A percentile compares a stretch with the other conserved stretches of the same genome.
Conservation (phyloP, 2,329 filamentous ascomycete species). For the Penicillium sp. region DNA sequence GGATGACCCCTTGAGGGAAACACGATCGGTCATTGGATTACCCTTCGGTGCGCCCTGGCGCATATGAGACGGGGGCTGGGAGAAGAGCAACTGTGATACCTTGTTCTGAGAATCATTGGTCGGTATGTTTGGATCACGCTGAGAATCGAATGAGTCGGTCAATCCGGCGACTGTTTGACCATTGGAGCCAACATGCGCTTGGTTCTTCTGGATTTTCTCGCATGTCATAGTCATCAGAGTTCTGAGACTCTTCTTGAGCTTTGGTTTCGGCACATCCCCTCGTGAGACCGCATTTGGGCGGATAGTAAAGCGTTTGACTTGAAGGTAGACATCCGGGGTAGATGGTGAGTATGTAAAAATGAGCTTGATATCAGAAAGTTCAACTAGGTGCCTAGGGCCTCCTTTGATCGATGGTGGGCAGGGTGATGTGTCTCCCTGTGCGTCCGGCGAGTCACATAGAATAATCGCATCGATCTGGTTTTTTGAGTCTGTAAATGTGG, state of each 20-base stretch:
- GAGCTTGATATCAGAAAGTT: slow-evolving; percentile 34
- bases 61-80: slow-evolving; percentile 6
- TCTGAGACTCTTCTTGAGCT: slow-evolving; percentile 20
- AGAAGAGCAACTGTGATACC: slow-evolving; percentile 12
- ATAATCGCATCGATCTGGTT: slow-evolving; percentile 35
- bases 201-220: slow-evolving; percentile 7
- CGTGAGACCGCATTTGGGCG: slow-evolving; percentile 17
- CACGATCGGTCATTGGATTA: not conserved
- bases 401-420: slow-evolving; percentile 15
- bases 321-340: slow-evolving; percentile 23
- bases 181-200: not conserved
- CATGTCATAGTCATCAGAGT: slow-evolving; percentile 14
- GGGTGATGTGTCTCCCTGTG: slow-evolving; percentile 17
- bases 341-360: slow-evolving; percentile 29
- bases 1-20: not conserved
- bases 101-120: not conserved
- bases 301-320: slow-evolving; percentile 25
- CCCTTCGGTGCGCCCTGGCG: not conserved
- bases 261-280: slow-evolving; percentile 15
- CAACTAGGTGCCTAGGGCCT: slow-evolving; percentile 27
- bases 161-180: not conserved
- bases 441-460: slow-evolving; percentile 21
- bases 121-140: slow-evolving; percentile 11
- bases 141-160: slow-evolving; percentile 2
- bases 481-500: slow-evolving; percentile 33